Conservation (phyloP, 495 filamentous ascomycete species). For the Penicillium pancosmium region DNA sequence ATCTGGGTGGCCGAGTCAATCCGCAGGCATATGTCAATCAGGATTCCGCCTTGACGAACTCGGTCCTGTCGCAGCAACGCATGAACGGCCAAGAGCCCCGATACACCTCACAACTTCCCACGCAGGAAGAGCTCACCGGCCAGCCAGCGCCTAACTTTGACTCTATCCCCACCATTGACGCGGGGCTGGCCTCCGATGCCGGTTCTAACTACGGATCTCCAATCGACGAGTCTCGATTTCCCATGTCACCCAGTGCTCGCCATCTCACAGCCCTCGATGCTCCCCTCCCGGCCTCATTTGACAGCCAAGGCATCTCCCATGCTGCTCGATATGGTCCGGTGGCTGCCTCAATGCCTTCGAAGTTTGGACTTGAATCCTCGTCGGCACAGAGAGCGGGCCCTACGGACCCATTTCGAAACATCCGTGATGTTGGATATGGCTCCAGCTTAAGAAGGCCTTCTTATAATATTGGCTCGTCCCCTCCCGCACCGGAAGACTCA, state of each 20-base stretch:
- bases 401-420: slow-evolving; percentile 72
- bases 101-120: slow-evolving; percentile 40
- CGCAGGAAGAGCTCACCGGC: slow-evolving; percentile 49
- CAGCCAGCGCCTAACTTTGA: slow-evolving; percentile 50
- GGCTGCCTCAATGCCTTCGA: slow-evolving; percentile 88
- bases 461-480: slow-evolving; percentile 66
- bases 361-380: slow-evolving; percentile 89
- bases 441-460: slow-evolving; percentile 57
- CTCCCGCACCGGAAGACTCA: slow-evolving; percentile 56
- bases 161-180: slow-evolving; percentile 75
- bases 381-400: slow-evolving; percentile 60
- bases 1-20: slow-evolving; percentile 73
- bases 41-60: slow-evolving; percentile 81
- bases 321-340: slow-evolving; percentile 88
- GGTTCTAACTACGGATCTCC: slow-evolving; percentile 90
- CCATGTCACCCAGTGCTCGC: slow-evolving; percentile 68
- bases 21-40: slow-evolving; percentile 63
- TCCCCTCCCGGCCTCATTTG: slow-evolving; percentile 91
- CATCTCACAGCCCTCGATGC: slow-evolving; percentile 88
- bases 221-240: slow-evolving; percentile 67
- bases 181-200: slow-evolving; percentile 72
- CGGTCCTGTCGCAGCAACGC: slow-evolving; percentile 73
- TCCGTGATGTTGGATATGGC: slow-evolving; percentile 87
- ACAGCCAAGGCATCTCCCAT: slow-evolving; percentile 92
- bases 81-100: slow-evolving; percentile 50